Evolutionary conservation across 73 alveolate species (phyloP), one percentile per base, ranked within the genome.

Genomic region (Blepharisma japonicum): DNA sequence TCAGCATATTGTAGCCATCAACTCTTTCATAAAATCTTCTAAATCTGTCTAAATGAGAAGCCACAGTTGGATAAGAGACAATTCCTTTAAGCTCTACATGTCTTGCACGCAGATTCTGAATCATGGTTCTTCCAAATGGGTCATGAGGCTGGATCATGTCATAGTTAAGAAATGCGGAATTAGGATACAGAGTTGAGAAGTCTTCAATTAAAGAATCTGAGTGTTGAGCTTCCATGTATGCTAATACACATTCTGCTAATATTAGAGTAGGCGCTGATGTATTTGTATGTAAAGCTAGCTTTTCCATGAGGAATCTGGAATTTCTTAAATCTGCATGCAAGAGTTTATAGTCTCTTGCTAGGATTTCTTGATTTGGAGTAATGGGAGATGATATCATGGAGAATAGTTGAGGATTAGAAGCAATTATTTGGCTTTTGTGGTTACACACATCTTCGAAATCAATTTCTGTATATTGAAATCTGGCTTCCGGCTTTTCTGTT

Each of bases 121-220:
- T 47, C 98, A 94, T 94, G 71, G 85, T 88, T 79, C 72, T 84
- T 39, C 98, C 98, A 77, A 94, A 94, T 6, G 94, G 84, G 76
- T 94, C 98, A 55, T 90, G 81, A 46, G 98, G 97, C 68, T 90
- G 88, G 50, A 94, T 83, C 87, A 94, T 86, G 53, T 94, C 98
- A 83, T 91, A 94, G 78, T 77, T 88, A 8, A 91, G 55, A 48
- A 79, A 27, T 51, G 77, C 85, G 18, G 85, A 9, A 45, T 39
- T 81, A 23, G 83, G 83, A 42, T 56, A 56, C 76, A 93, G 92
- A 55, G 25, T 76, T 38, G 78, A 74, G 45, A 86, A 42, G 39
- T 66, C 53, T 68, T 79, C 39, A n/a, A 93, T 32, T 66, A 93
- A 87, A 39, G 81, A 83, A 32, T 86, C 81, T 45, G 92, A 61